These are phyloP conservation scores for Plasmodium falciparum DNA, from an alignment of 169 alveolate genomes.

Conservation along the genomic window DNA sequence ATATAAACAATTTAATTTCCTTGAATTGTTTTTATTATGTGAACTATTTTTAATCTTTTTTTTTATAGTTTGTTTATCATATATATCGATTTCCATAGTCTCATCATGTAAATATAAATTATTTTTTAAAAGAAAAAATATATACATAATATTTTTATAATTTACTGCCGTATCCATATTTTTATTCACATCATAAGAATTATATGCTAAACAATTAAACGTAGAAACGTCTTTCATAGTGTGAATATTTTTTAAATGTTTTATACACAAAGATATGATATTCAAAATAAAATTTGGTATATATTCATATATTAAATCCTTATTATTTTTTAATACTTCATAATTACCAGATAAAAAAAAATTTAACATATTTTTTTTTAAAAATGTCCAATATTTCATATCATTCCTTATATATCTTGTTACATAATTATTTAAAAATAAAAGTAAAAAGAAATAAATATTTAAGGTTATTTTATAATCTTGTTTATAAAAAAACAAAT, in stretches of 20 bases:
- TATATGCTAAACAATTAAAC: neutral
- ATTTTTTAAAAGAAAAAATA: conserved; percentile 58
- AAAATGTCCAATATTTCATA: conserved; percentile 27
- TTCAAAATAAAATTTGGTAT: conserved; percentile 61
- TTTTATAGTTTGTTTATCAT: conserved; percentile 30
- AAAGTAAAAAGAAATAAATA: conserved; percentile 46
- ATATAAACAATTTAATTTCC: conserved; percentile 44
- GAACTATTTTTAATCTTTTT: neutral
- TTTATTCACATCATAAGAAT: conserved; percentile 33
- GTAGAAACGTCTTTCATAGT: conserved; percentile 17
- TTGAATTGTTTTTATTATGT: conserved; percentile 1
- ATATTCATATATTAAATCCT: conserved; percentile 49
- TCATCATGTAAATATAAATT: conserved; percentile 21
- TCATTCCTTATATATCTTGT: conserved; percentile 65
- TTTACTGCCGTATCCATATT: conserved; percentile 20
- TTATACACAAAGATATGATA: conserved; percentile 45
- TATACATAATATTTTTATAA: conserved; percentile 53
- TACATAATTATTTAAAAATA: conserved; percentile 73
- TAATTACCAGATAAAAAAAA: conserved; percentile 59
- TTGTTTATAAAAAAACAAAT: conserved; percentile 51
- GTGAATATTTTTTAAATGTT: conserved; percentile 52
- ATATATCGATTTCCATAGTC: conserved; percentile 63
- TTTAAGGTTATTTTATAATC: conserved; percentile 54
- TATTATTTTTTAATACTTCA: conserved; percentile 47
- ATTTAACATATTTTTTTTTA: conserved; percentile 43